Conservation (phyloP, 2,329 filamentous ascomycete species). For the Tolypocladium guangdongense region DNA sequence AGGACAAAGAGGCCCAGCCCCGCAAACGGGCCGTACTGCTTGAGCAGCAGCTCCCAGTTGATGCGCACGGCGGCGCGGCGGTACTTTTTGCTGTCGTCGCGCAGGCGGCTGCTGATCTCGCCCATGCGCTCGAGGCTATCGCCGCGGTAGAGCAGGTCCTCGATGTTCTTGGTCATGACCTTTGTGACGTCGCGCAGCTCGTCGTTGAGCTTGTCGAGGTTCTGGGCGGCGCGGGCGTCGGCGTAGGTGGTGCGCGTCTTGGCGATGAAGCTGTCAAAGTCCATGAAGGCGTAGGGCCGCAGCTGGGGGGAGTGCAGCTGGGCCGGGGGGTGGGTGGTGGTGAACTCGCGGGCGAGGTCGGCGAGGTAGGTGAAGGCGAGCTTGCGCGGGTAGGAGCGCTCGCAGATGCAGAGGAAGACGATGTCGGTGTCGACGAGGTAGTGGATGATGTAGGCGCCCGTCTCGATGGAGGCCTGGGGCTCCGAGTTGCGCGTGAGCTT, state of each 20-base stretch:
- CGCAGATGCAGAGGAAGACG: conserved; percentile 88
- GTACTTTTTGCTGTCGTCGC: conserved; percentile 94
- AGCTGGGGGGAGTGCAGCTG: conserved; percentile 66
- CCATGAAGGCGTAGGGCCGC: conserved; percentile 91
- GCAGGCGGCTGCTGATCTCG: conserved; percentile 75
- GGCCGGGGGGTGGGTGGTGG: conserved; percentile 62
- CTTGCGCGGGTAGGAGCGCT: conserved; percentile 90
- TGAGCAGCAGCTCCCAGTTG: conserved; percentile 93
- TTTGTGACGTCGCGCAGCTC: conserved; percentile 96
- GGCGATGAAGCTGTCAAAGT: conserved; percentile 95
- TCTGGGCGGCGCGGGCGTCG: conserved; percentile 80
- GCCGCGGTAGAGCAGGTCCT: conserved; percentile 89
- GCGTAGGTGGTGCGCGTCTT: conserved; percentile 91
- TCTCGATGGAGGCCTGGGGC: conserved; percentile 85
- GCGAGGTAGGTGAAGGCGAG: conserved; percentile 96
- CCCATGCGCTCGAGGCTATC: conserved; percentile 96
- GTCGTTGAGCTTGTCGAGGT: conserved; percentile 90
- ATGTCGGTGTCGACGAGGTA: conserved; percentile 77
- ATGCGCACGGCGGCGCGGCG: conserved; percentile 84
- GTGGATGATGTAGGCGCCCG: conserved; percentile 71
- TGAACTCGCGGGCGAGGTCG: conserved; percentile 85
- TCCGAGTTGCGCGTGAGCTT: conserved; percentile 82
- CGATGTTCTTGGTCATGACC: conserved; percentile 99
- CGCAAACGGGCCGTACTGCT: conserved; percentile 91
- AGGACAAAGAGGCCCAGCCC: conserved; percentile 73